Base-by-base conservation (phyloP, 441 rosid genomes). In the Erodium moschatum region DNA sequence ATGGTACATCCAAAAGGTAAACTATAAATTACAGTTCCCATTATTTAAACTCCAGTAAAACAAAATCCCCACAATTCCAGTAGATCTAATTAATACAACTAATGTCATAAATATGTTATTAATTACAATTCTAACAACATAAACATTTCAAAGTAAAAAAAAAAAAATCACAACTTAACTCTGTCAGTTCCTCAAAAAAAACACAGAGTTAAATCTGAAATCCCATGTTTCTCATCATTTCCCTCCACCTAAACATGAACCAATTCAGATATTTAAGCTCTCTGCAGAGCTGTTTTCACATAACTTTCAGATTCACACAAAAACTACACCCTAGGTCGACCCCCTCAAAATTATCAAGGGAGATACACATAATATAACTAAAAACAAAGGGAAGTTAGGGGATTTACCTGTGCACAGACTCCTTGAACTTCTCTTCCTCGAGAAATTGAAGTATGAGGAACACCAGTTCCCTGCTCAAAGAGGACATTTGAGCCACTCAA, bases 361-460 rank as follows among this genome's bases (percentile, higher is more conserved):
- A 8, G 2, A 40, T 6, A 40, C 46, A 9, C 46, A 40, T 40
- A 40, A 24, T 0, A 0, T 24, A 24, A 24, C 2, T 24, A 0
- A 24, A 24, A 24, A 0, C 27, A 24, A 0, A 24, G 1, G 2
- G 0, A 24, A 0, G 2, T 24, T n/a, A 71, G 29, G 24, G 61
- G 64, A 29, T 82, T 20, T 81, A 87, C 92, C 69, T 87, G 80
- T 89, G 88, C 77, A 89, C 92, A 72, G 86, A 76, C 60, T 83
- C 89, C 69, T 83, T 87, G 72, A 84, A 89, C 78, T 89, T 89
- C 84, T 89, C 96, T 69, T 89, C 92, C 29, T 89, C 96, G 8
- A 89, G 92, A 75, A 89, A 89, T 73, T 89, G 92, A 70, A 87
- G 96, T 82, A 89, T 87, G 54, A 87, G 87, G 72, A 89, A 89